Evolutionary conservation across 352 stramenopile species (phyloP).

Genomic region (Detonula confervacea): DNA sequence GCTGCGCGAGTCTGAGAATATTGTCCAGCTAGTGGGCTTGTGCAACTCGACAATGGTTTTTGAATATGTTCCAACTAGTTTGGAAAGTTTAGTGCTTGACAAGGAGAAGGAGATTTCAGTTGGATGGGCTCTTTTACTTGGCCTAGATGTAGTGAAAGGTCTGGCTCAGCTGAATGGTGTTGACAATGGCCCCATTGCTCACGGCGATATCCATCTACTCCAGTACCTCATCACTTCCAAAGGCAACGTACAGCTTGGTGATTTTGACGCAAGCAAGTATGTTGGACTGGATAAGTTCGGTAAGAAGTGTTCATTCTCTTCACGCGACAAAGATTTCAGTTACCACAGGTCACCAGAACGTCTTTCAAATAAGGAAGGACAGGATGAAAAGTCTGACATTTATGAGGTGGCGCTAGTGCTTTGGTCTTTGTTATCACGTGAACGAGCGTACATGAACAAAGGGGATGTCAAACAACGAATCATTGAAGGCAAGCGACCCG

Average conservation of each 20-base stretch:
- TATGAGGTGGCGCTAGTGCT: not conserved
- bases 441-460: not conserved
- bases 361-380: too few relatives aligned
- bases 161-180: not conserved
- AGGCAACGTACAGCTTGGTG: not conserved
- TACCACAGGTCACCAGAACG: too few relatives aligned
- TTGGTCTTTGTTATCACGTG: conserved; percentile 3
- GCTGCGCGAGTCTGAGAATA: conserved; percentile 1
- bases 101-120: not conserved
- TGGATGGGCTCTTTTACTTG: not conserved
- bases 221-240: not conserved
- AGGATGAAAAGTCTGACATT: not conserved
- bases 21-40: not conserved
- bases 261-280: not conserved
- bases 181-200: not conserved
- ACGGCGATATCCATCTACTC: not conserved
- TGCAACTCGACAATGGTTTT: conserved; percentile 3
- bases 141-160: conserved; percentile 2
- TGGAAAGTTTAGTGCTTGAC: not conserved
- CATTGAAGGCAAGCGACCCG: not conserved
- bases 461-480: not conserved
- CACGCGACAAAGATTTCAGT: too few relatives aligned
- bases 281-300: not conserved
- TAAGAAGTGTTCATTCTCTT: not conserved
- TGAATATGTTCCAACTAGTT: not conserved